Base-by-base conservation (phyloP, 2,329 filamentous ascomycete species). In the Paraconiothyrium sp. region DNA sequence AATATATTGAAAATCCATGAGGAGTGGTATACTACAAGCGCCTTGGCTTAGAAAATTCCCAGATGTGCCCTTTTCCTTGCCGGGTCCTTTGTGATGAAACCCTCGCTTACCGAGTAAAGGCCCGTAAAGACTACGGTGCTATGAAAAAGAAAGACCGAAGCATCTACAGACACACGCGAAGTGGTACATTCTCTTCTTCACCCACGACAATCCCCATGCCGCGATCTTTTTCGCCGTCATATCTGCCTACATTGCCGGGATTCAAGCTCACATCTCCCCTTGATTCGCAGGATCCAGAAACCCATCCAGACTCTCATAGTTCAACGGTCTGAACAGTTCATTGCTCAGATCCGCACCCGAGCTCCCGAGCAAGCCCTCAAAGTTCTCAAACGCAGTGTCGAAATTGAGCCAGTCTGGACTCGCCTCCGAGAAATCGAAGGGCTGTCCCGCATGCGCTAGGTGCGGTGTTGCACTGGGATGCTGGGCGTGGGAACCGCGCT, bases 401-500 rank as follows among this genome's bases (percentile, higher is more conserved):
- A 79, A 79, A 37, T 78, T 79, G 34, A 80, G 47, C 78, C 78
- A 80, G 44, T 79, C 77, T 0, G 76, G 74, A 1, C 71, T 75
- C 35, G 74, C 67, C 35, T 77, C 76, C n/a, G 70, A 67, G 57
- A 77, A 75, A 7, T 73, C 72, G 41, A 75, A 75, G 5, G 54
- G 24, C 22, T 27, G 34, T 16, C 66, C 67, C 2, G 66, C 63
- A 2, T 70, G 63, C 20, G 67, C 59, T 11, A 37, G 20, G 5
- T 44, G 39, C 6, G 39, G 52, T 16, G 43, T 14, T 37, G 41
- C 43, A 20, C 7, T 52, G 39, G 16, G 57, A 35, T 46, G 47
- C 27, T 52, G 50, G 32, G 7, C 11, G 34, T 46, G 41, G 22
- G 30, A 50, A 27, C 35, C 70, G 1, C 76, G 69, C 58, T 78